Evolutionary conservation across 495 filamentous ascomycete genomes (phyloP).

Genomic region (Penicillium alfredii): DNA sequence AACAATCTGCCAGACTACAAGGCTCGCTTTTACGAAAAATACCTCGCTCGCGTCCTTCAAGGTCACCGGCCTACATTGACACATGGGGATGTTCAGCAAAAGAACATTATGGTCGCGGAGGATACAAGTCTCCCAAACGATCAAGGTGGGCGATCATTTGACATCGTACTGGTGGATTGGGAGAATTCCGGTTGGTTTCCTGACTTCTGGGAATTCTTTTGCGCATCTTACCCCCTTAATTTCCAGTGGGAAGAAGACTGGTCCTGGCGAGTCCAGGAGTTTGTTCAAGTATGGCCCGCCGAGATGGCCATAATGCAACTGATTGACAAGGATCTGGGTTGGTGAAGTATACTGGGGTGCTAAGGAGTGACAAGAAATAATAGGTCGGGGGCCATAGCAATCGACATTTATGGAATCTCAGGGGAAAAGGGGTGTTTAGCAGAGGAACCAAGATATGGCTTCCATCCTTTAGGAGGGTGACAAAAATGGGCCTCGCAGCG

Average conservation of each 20-base stretch:
- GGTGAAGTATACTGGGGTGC: too few relatives aligned
- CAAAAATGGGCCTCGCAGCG: too few relatives aligned
- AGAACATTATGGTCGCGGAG: slow-evolving; percentile 26
- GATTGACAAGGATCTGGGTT: slow-evolving; percentile 24
- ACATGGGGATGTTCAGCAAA: slow-evolving; percentile 26
- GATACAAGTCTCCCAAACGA: slow-evolving; percentile 13
- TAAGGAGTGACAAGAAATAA: too few relatives aligned
- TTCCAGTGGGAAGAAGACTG: slow-evolving; percentile 24
- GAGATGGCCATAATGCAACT: slow-evolving; percentile 23
- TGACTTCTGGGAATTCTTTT: slow-evolving; percentile 25
- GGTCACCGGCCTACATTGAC: slow-evolving; percentile 25
- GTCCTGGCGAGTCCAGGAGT: slow-evolving; percentile 23
- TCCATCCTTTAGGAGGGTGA: too few relatives aligned
- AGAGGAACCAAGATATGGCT: too few relatives aligned
- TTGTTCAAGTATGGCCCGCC: slow-evolving; percentile 25
- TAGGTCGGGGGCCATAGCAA: too few relatives aligned
- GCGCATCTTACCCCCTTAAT: slow-evolving; percentile 13
- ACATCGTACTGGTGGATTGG: slow-evolving; percentile 24
- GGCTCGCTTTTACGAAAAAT: slow-evolving; percentile 20
- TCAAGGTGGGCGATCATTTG: slow-evolving; percentile 22
- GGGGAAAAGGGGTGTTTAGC: too few relatives aligned
- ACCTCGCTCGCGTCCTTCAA: slow-evolving; percentile 15
- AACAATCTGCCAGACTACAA: slow-evolving; percentile 20
- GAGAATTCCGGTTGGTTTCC: slow-evolving; percentile 24
- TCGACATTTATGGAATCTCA: too few relatives aligned